These are phyloP conservation scores for Cryphonectria japonica DNA, from an alignment of 2,329 filamentous ascomycete genomes.

Conservation along the genomic window DNA sequence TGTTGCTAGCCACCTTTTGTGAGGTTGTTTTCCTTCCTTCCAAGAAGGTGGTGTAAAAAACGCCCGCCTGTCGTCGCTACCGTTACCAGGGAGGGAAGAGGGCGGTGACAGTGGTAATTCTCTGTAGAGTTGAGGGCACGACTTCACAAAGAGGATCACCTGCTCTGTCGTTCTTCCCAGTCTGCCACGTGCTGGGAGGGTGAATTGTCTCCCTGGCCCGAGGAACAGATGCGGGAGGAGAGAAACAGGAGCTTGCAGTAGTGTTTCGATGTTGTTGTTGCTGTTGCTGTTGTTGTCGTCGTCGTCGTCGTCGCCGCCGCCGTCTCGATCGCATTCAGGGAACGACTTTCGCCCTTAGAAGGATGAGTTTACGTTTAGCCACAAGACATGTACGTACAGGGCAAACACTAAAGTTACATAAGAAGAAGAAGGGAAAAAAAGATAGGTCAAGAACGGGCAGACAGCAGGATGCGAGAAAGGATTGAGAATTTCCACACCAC, in stretches of 20 bases:
- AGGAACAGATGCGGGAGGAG: not conserved
- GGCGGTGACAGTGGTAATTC: not conserved
- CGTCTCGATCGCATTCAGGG: not conserved
- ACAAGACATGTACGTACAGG: not conserved
- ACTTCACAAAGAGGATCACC: not conserved
- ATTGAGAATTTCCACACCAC: not conserved
- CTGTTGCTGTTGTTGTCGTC: not conserved
- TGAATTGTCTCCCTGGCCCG: not conserved
- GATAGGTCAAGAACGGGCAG: not conserved
- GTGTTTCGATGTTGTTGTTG: not conserved
- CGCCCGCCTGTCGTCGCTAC: not conserved
- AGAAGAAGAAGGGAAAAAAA: not conserved
- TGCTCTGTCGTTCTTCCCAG: not conserved
- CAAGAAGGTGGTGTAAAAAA: not conserved
- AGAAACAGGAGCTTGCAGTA: not conserved
- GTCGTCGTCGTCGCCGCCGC: not conserved
- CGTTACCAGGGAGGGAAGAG: not conserved
- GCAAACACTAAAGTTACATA: no score
- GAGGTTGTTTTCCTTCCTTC: no score
- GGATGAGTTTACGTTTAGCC: not conserved
- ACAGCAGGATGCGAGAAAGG: not conserved
- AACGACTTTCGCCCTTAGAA: not conserved
- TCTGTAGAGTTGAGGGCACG: not conserved
- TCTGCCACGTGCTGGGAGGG: not conserved
- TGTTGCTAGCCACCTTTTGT: no score